phyloP scores from a whole-genome alignment of 352 stramenopile genomes.

The Globisporangium middletonii region DNA sequence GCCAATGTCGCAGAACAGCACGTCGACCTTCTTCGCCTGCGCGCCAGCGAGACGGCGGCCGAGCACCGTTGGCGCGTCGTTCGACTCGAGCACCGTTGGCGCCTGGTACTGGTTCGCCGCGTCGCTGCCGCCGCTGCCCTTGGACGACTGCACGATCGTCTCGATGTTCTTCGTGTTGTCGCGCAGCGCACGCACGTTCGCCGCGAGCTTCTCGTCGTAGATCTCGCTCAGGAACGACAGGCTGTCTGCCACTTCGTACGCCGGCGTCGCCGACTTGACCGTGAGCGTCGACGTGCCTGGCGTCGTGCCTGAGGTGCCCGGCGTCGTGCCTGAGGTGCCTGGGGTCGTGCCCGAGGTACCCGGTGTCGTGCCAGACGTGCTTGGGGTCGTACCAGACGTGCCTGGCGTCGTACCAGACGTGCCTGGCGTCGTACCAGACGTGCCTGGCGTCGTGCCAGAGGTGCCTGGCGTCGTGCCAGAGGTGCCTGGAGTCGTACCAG shows the following conservation, averaged over 20 bases:
- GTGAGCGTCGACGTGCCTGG: conserved; percentile 10
- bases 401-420: conserved; percentile 6
- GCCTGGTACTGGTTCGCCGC: conserved; percentile 32
- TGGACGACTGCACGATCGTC: conserved; percentile 54
- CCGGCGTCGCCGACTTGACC: conserved; percentile 12
- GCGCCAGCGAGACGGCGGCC: conserved; percentile 24
- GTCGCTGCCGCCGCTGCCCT: conserved; percentile 16
- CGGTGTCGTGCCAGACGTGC: conserved; percentile 1
- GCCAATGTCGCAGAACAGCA: conserved; percentile 67
- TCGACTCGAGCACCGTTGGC: conserved; percentile 36
- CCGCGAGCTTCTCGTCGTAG: conserved; percentile 42
- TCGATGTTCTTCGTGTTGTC: conserved; percentile 48
- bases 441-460: conserved; percentile 1
- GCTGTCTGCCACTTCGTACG: conserved; percentile 22
- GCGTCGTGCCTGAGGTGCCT: conserved; percentile 4
- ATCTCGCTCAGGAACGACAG: conserved; percentile 40
- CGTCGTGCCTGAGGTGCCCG: conserved; percentile 5
- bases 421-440: conserved; percentile 1
- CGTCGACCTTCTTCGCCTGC: conserved; percentile 28
- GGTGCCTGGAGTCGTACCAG: too few relatives aligned
- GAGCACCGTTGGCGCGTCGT: conserved; percentile 22
- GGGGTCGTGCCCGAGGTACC: conserved; percentile 2
- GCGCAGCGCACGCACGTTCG: conserved; percentile 37
- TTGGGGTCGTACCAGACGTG: conserved; percentile 4
- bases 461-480: background rate